Base-by-base conservation (phyloP, 148 eudicot species). In the Euryodendron excelsum region DNA sequence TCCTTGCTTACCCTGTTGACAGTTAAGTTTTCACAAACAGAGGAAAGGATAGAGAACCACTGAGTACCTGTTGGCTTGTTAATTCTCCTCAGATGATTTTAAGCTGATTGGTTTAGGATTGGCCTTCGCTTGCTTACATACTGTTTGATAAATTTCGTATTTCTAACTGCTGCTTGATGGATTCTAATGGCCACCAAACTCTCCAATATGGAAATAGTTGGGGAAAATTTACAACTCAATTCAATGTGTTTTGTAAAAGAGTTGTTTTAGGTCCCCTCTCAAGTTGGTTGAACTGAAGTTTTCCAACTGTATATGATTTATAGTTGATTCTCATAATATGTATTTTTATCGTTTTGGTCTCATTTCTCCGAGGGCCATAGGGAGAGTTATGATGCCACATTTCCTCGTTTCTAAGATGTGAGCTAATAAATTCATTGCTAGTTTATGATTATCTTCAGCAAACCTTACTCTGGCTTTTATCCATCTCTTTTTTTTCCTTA, bases 131-230 rank as follows among this genome's bases (percentile, higher is more conserved):
- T 20, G 13, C 65, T 34, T 50, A 30, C 21, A 25, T 41, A 15
- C 70, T 47, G 34, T 55, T 30, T 73, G 36, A 36, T 55, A 27
- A n/a, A 71, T 47, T 23, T 30, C 1, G 7, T 52, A 52, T 9
- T 52, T 74, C 23, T 63, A 30, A 33, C 59, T 47, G 60, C 58
- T 21, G 23, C 58, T 47, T 31, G 77, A 15, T 70, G 71, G 39
- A 30, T 47, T 62, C 13, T 65, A 21, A 33, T 31, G 15, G 17
- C 3, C n/a, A 25, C 21, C 63, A 50, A 71, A 31, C 69, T 56
- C 37, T 0, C 45, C 53, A 27, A 28, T 47, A n/a, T 13, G 37
- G 39, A 50, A 28, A 47, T 63, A 20, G 4, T 55, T 44, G 65
- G 27, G 50, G 20, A 56, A 48, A 15, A 4, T 61, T 56, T 18